Evolutionary conservation across 108 stramenopile species (phyloP), one percentile per base, ranked within the genome.

Genomic region (Pseudonitzschia multistriata): DNA sequence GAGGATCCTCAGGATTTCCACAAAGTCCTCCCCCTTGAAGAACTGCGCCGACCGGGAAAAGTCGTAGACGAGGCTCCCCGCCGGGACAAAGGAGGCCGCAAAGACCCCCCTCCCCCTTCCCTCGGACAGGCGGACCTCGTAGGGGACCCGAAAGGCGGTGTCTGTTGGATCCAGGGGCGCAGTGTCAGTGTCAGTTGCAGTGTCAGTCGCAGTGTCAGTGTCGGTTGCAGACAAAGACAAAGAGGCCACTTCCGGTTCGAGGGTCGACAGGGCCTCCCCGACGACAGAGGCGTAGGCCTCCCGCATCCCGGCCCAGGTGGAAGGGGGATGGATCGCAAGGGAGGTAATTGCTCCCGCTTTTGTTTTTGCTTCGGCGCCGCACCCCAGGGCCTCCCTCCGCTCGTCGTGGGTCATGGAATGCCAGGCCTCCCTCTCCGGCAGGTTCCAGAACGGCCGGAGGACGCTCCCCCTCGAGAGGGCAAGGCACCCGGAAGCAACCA

Each of bases 21-120:
- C 3, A 39, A 62, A 62, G 30, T 62, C 61, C 10, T 62, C 24
- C 33, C 7, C 61, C n/a, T 39, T 1, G 28, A 7, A 0, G 0
- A 35, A 62, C 24, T 62, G 61, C 0, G 33, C 35, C 24, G 36
- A 35, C 24, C 13, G 61, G 28, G 61, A 62, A 35, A 5, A 35
- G 15, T 35, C 36, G 24, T 39, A 62, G 22, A 62, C 13, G 2
- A 37, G 8, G 3, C 19, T 3, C 2, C 61, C 61, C 36, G 34
- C 36, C 15, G 11, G 30, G 61, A 62, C 21, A 11, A 14, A 5
- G 8, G 0, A 8, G 17, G 34, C 0, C 14, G 61, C 34, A 62
- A 33, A 62, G 22, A 62, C 6, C 28, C 61, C 61, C 28, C 61
- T 31, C 2, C 61, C 61, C 61, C 17, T 62, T 35, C 36, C 61